A percentile compares a stretch with the other conserved stretches of the same genome.
Evolutionary conservation across 441 rosid species (phyloP).

Genomic region (Cnidoscolus chayamansa): DNA sequence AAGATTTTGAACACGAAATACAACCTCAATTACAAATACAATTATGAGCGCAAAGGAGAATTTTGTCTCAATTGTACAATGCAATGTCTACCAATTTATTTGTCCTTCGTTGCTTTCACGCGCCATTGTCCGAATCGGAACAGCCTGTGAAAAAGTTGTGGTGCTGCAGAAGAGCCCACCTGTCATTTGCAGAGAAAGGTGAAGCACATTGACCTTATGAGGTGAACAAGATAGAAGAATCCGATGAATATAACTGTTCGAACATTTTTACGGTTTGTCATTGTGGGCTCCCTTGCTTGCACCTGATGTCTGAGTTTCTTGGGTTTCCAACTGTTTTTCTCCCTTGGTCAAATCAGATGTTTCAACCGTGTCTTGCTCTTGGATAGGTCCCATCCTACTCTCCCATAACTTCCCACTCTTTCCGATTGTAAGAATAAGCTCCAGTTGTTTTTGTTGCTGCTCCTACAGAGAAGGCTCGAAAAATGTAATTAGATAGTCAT

Average conservation of each 20-base stretch:
- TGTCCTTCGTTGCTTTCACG: neutral
- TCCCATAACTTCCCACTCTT: constrained; percentile 61
- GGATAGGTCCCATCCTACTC: constrained; percentile 30
- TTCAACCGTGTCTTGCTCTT: constrained; percentile 30
- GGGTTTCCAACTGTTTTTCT: constrained; percentile 35
- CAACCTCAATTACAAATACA: constrained; percentile 18
- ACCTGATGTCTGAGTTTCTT: constrained; percentile 28
- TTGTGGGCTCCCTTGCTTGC: constrained; percentile 33
- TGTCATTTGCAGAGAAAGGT: neutral
- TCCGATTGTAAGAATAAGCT: constrained; percentile 73
- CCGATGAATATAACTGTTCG: constrained; percentile 14
- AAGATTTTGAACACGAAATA: neutral
- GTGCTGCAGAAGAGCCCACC: neutral
- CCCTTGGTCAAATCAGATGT: constrained; percentile 25
- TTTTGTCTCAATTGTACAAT: constrained; percentile 12
- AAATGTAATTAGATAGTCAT: constrained; percentile 7
- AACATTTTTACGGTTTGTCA: constrained; percentile 30
- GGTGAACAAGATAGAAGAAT: neutral
- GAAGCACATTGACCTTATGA: constrained; percentile 7
- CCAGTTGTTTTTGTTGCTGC: constrained; percentile 85
- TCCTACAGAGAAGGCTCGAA: constrained; percentile 47
- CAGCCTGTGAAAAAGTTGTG: neutral
- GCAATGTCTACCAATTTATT: constrained; percentile 12
- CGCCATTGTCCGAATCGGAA: constrained; percentile 14
- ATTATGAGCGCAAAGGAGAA: neutral